Base-by-base conservation (phyloP, 2,329 filamentous ascomycete genomes). In the Zopfia rhizophila region DNA sequence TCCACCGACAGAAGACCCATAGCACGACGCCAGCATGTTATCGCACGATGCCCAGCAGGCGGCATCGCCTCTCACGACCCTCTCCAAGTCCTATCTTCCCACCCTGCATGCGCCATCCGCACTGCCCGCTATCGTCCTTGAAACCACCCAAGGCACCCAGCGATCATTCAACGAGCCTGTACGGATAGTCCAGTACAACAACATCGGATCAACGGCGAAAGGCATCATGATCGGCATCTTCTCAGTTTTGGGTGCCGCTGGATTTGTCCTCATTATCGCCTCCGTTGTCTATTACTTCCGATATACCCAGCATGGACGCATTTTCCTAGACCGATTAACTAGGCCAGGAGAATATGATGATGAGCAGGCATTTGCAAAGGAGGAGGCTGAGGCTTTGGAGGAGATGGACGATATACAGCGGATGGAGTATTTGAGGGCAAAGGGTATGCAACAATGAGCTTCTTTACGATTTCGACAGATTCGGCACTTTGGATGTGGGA, bases 281-380 rank as follows among this genome's bases (percentile, higher is more conserved):
- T 79, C 88, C 41, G 77, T 94, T 66, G 85, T 97, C 69, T 97
- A 96, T 74, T 94, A 97, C 77, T 94, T 97, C 74, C 85, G 89
- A 75, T 95, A 95, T 72, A 97, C 93, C 25, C 84, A 82, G 42
- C 88, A 88, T 38, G 93, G 93, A 30, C 85, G 93, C 60, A 97
- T 99, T 66, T 84, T 97, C 54, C 83, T 99, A 59, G 94, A 99
- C 76, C 87, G 93, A 55, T 88, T 99, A 71, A 91, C 91, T 32
- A 83, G 93, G 49, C 94, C 94, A 1, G 94, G 94, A 62, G 94
- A 97, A 75, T 99, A 91, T 72, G 94, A 99, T 70, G 94, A 99
- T 75, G 94, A 97, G 72, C 93, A 97, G 75, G 90, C 91, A 8
- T 97, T 96, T 76, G 82, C 87, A 55, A 86, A 90, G 66, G 94